Evolutionary conservation across 1,139 yeast species (phyloP).

Genomic region (Scheffersomyces cryptocercus): DNA sequence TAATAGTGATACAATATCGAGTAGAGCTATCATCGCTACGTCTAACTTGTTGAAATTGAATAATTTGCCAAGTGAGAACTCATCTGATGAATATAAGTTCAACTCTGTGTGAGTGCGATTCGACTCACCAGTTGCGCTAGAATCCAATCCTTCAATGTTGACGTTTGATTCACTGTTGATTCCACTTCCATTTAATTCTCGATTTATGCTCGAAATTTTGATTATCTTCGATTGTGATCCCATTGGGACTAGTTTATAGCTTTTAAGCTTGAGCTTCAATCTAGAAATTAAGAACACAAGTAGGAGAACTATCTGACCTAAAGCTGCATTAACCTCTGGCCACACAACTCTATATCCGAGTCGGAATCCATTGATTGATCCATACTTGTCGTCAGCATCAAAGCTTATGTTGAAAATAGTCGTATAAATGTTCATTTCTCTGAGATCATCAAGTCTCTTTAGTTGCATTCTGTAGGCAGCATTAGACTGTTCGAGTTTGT

Average conservation of each 20-base stretch:
- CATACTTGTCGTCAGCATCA: slow-evolving; percentile 67
- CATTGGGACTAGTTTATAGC: slow-evolving; percentile 73
- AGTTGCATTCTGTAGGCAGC: slow-evolving; percentile 63
- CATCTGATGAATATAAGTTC: slow-evolving; percentile 64
- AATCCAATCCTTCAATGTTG: neutral
- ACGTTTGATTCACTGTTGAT: neutral
- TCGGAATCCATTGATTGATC: slow-evolving; percentile 83
- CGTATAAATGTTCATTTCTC: slow-evolving; percentile 77
- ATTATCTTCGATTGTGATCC: slow-evolving; percentile 85
- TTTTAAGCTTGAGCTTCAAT: slow-evolving; percentile 54
- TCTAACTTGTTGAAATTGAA: slow-evolving; percentile 73
- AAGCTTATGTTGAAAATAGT: slow-evolving; percentile 81
- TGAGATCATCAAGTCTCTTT: slow-evolving; percentile 64
- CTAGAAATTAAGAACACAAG: slow-evolving; percentile 64
- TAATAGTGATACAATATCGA: slow-evolving; percentile 62
- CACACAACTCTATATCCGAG: slow-evolving; percentile 78
- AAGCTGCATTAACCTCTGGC: slow-evolving; percentile 90
- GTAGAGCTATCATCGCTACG: slow-evolving; percentile 72
- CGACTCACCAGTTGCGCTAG: neutral
- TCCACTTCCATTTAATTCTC: neutral
- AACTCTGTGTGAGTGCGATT: slow-evolving; percentile 24
- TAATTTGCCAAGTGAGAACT: slow-evolving; percentile 65
- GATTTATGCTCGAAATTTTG: slow-evolving; percentile 30
- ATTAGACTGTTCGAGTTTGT: slow-evolving; percentile 60
- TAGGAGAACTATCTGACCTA: slow-evolving; percentile 79